Conservation (phyloP, 345 rosid genomes). For the Mangifera indica region DNA sequence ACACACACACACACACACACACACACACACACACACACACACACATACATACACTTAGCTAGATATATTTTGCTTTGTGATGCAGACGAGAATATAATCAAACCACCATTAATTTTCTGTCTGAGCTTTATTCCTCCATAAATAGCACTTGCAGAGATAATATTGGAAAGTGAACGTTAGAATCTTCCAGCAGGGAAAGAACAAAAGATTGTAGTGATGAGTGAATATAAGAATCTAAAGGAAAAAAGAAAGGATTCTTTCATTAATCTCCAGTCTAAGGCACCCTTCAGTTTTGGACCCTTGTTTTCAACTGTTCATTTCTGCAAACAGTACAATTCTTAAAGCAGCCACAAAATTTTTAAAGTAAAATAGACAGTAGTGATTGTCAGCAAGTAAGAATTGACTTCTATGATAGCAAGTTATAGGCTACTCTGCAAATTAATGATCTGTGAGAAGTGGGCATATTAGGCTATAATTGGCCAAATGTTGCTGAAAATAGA, state of each 20-base stretch:
- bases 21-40: no score
- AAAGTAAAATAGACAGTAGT: no score
- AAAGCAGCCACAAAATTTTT: no score
- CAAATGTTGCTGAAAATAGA: conserved; percentile 3
- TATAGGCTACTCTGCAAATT: not conserved
- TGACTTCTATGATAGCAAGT: no score
- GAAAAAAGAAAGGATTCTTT: not conserved
- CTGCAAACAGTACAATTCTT: not conserved
- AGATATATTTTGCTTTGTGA: no score
- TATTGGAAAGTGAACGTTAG: not conserved
- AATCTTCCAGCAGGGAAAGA: conserved; percentile 1
- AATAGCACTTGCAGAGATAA: no score
- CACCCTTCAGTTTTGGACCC: not conserved
- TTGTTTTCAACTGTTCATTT: not conserved
- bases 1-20: no score
- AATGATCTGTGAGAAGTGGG: conserved; percentile 3
- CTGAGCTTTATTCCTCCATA: no score
- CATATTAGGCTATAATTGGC: not conserved
- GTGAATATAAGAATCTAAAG: conserved; percentile 5
- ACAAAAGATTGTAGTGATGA: not conserved
- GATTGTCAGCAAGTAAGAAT: no score
- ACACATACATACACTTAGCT: no score
- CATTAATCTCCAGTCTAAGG: not conserved
- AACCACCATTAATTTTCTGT: no score
- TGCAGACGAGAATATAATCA: no score